Percentiles rank a stretch among this genome's conserved stretches.
phyloP scores from a whole-genome alignment of 495 filamentous ascomycete genomes.

The Penicillium manginii region DNA sequence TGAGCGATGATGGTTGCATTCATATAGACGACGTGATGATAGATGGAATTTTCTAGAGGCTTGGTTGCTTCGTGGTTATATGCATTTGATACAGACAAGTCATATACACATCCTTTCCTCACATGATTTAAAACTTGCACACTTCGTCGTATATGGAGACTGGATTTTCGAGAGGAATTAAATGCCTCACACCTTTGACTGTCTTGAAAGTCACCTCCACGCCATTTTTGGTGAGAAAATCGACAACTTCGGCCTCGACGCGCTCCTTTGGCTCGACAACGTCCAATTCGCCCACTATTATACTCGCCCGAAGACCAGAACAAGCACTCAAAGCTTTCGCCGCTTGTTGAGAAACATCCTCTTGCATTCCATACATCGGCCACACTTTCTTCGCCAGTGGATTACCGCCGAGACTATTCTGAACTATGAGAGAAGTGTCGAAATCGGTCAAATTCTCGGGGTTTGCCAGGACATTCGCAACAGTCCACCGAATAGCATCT shows the following conservation, averaged over 20 bases:
- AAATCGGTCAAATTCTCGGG: slow-evolving; percentile 18
- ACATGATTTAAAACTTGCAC: background rate
- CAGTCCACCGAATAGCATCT: slow-evolving; percentile 35
- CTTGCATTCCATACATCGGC: slow-evolving; percentile 44
- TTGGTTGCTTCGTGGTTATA: background rate
- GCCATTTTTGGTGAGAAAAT: slow-evolving; percentile 18
- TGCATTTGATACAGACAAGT: background rate
- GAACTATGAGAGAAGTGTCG: slow-evolving; percentile 29
- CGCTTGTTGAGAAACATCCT: slow-evolving; percentile 35
- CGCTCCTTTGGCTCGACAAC: slow-evolving; percentile 39
- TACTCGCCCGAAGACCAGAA: slow-evolving; percentile 15
- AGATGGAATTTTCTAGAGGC: slow-evolving; percentile 8
- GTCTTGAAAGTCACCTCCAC: slow-evolving; percentile 13
- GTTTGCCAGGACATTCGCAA: slow-evolving; percentile 40
- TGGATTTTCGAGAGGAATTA: slow-evolving; percentile 8
- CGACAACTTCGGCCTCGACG: slow-evolving; percentile 31
- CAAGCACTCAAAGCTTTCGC: slow-evolving; percentile 1
- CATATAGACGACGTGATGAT: slow-evolving; percentile 1
- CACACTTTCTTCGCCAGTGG: slow-evolving; percentile 39
- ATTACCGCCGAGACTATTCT: slow-evolving; percentile 37
- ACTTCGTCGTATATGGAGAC: slow-evolving; percentile 1
- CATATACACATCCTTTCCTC: background rate
- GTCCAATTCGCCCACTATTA: slow-evolving; percentile 38
- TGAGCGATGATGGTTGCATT: slow-evolving; percentile 10
- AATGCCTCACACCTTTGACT: slow-evolving; percentile 7